A percentile compares a stretch with the other conserved stretches of the same genome.
Evolutionary conservation across 345 rosid species (phyloP).

Genomic region (Tarenaya hassleriana): DNA sequence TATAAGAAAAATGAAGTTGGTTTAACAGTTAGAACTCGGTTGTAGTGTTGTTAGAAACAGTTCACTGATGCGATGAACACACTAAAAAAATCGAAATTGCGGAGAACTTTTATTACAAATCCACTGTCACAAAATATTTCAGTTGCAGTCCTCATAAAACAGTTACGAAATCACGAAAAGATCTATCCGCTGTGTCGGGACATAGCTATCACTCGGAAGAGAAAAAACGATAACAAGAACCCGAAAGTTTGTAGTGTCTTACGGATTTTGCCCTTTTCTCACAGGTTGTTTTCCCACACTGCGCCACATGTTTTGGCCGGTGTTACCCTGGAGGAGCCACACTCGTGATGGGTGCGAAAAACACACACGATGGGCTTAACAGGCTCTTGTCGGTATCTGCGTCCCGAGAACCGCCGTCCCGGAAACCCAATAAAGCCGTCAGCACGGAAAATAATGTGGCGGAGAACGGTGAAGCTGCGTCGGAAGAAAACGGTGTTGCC

Average conservation of each 20-base stretch:
- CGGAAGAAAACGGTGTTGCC: constrained; percentile 49
- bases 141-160: too few relatives aligned
- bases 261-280: constrained; percentile 13
- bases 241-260: not conserved
- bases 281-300: constrained; percentile 80
- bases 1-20: constrained; percentile 1
- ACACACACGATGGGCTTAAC: constrained; percentile 48
- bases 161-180: too few relatives aligned
- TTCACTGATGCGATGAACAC: not conserved
- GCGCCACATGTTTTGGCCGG: constrained; percentile 84
- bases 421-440: constrained; percentile 28
- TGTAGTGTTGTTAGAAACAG: constrained; percentile 1
- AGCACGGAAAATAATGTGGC: constrained; percentile 18
- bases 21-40: constrained; percentile 12
- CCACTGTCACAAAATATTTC: too few relatives aligned
- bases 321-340: constrained; percentile 84
- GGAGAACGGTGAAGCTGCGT: constrained; percentile 38
- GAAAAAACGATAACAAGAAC: too few relatives aligned
- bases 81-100: not conserved
- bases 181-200: too few relatives aligned
- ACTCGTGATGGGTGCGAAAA: constrained; percentile 70
- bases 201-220: too few relatives aligned
- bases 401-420: constrained; percentile 41
- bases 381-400: constrained; percentile 51
- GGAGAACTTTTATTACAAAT: too few relatives aligned